Base-by-base conservation (phyloP, 2,329 filamentous ascomycete genomes). In the Colletotrichum tamarilloi region DNA sequence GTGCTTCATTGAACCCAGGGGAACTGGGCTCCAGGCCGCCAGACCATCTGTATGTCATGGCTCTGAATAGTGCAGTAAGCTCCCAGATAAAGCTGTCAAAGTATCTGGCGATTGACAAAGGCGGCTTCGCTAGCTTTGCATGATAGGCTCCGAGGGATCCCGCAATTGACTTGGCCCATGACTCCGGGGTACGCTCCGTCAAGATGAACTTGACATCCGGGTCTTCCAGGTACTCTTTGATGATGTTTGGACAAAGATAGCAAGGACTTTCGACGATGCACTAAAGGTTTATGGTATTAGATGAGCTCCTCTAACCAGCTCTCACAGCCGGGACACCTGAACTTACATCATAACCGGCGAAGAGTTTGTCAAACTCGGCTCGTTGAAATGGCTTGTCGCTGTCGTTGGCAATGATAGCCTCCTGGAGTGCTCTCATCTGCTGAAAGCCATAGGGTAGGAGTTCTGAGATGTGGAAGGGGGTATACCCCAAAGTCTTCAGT, bases 321-420 rank as follows among this genome's bases (percentile, higher is more conserved):
- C 14, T 4, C 12, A n/a, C 19, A 38, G 42, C 12, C 32, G 32
- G 32, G 12, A 2, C 22, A 2, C 3, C 4, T 6, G 5, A 11
- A 56, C 69, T 56, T 22, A 73, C 83, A 68, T 84, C 82, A 57
- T 83, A 83, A 26, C 81, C 77, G 30, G 80, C 81, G 30, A 83
- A 80, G 79, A 82, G 83, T 75, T 84, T 84, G 72, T 84, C 82
- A 57, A 83, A 84, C 55, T 84, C 83, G 12, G 75, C 76, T 22
- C 80, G 79, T 52, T 77, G 78, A 65, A 83, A 83, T 6, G 77
- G 80, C 28, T 73, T 56, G 11, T 65, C 66, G 7, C 59, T 80
- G 77, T 52, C 76, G 77, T 22, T 77, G 46, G 74, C 78, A 76
- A 58, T 75, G 71, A 26, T 79, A 5, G 79, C 81, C 42, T 84